Percentiles rank a stretch among this genome's conserved stretches.
Evolutionary conservation across 2,329 filamentous ascomycete genomes (phyloP).

Genomic region (Ceratocystis papillata): DNA sequence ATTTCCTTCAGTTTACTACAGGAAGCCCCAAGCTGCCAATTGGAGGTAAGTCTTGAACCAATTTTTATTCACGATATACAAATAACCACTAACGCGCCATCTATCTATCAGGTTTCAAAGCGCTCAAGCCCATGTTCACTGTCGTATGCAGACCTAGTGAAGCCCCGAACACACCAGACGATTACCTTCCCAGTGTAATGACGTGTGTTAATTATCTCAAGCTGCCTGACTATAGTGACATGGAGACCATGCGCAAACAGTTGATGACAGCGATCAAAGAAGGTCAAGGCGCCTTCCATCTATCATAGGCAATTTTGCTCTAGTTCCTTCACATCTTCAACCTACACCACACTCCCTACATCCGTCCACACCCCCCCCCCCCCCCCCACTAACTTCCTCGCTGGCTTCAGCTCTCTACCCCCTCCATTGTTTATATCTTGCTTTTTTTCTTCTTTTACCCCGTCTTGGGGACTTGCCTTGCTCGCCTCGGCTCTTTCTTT

Average conservation of each 20-base stretch:
- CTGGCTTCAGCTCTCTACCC: background rate
- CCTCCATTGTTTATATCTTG: background rate
- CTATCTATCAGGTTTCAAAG: slow-evolving; percentile 67
- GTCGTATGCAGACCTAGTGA: slow-evolving; percentile 99
- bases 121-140: slow-evolving; percentile 94
- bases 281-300: slow-evolving; percentile 93
- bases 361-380: too few relatives aligned
- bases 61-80: background rate
- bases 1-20: slow-evolving; percentile 95
- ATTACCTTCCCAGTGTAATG: slow-evolving; percentile 99
- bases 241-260: slow-evolving; percentile 66
- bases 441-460: background rate
- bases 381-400: background rate
- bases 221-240: slow-evolving; percentile 79
- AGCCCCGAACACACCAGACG: slow-evolving; percentile 81
- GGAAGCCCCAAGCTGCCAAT: slow-evolving; percentile 97
- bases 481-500: background rate
- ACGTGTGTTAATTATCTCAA: slow-evolving; percentile 99
- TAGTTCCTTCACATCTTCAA: too few relatives aligned
- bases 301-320: slow-evolving; percentile 49
- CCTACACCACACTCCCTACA: too few relatives aligned
- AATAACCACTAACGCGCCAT: background rate
- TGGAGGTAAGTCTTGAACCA: slow-evolving; percentile 55
- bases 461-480: background rate
- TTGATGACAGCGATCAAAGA: slow-evolving; percentile 81